Conservation (phyloP, 225 moss, liverwort and hornwort species). For the Climacium dendroides region DNA sequence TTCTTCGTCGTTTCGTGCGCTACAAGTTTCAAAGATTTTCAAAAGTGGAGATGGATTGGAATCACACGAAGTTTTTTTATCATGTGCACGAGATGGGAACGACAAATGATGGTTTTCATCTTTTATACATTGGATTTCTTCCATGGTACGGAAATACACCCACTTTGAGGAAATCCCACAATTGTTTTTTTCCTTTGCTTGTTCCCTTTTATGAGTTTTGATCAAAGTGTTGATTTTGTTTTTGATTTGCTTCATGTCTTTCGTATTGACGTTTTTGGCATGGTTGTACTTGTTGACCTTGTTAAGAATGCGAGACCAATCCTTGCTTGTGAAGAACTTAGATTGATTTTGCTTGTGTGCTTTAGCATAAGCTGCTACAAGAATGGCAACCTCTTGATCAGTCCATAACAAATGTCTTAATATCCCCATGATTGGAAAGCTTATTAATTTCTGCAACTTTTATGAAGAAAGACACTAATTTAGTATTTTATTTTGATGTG, state of each 20-base stretch:
- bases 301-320: background rate
- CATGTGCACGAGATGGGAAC: no score
- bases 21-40: background rate
- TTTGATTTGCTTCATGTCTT: background rate
- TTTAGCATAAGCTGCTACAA: background rate
- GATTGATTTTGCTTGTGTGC: background rate
- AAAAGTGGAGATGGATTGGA: background rate
- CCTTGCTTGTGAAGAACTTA: background rate
- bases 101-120: background rate
- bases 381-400: background rate
- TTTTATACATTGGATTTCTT: background rate
- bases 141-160: background rate
- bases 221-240: background rate
- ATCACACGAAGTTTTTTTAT: background rate
- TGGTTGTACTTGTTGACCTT: background rate
- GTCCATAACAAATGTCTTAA: background rate
- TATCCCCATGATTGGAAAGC: background rate
- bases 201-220: background rate
- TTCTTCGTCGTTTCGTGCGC: no score
- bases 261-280: background rate
- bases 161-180: background rate
- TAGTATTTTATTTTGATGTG: background rate
- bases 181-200: background rate
- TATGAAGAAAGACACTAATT: background rate
- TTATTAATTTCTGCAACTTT: background rate